Conservation (phyloP, 768 basidiomycete species). For the Clavulina sp. region DNA sequence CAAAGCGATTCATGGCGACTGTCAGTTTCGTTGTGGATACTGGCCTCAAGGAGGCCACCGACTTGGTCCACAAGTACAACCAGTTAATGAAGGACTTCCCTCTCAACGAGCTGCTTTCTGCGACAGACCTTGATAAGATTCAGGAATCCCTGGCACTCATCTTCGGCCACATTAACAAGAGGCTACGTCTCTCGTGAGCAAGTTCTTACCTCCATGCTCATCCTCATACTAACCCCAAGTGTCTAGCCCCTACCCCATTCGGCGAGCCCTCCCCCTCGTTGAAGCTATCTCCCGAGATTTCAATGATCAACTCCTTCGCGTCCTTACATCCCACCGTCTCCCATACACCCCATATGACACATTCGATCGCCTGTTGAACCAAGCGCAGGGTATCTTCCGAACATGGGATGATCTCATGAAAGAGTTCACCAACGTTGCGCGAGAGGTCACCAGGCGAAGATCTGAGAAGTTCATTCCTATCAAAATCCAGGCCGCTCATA, state of each 20-base stretch:
- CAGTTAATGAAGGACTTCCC: conserved; percentile 99
- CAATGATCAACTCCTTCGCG: conserved; percentile 83
- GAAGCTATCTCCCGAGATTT: conserved; percentile 98
- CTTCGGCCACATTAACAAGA: conserved; percentile 88
- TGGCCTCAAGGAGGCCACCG: conserved; percentile 84
- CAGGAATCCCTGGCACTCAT: conserved; percentile 76
- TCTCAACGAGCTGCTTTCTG: conserved; percentile 86
- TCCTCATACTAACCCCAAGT: not conserved
- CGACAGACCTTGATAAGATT: conserved; percentile 90
- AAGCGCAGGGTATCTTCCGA: conserved; percentile 60
- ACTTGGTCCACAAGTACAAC: conserved; percentile 93
- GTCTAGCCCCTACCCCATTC: conserved; percentile 71
- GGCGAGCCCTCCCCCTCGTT: conserved; percentile 86
- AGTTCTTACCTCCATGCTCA: too few relatives aligned
- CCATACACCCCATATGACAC: conserved; percentile 89
- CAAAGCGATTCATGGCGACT: conserved; percentile 92
- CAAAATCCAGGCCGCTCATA: conserved; percentile 81
- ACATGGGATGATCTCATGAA: conserved; percentile 85
- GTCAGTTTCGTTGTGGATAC: conserved; percentile 98
- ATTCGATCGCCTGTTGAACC: conserved; percentile 69
- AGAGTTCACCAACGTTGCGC: conserved; percentile 80
- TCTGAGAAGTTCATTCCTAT: conserved; percentile 91
- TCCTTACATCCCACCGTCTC: conserved; percentile 78
- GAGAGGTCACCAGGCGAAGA: conserved; percentile 82
- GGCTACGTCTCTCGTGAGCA: conserved; percentile 63